A percentile compares a stretch with the other conserved stretches of the same genome.
These are phyloP conservation scores for Pestalotiopsis sp. DNA, from an alignment of 2,329 filamentous ascomycete genomes.

Conservation along the genomic window DNA sequence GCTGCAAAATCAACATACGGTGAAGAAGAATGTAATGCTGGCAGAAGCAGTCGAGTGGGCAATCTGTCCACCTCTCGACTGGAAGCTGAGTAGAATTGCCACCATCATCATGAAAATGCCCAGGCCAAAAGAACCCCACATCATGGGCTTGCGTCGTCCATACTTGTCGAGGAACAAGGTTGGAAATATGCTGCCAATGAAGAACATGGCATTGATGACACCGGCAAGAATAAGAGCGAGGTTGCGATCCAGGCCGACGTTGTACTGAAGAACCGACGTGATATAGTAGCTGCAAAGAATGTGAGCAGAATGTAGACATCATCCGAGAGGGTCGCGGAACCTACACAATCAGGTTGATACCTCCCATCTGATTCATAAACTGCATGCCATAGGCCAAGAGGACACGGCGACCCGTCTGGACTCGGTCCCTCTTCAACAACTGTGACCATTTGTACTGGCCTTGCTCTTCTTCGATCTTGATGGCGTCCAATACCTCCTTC, in stretches of 20 bases:
- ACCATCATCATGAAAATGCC: conserved; percentile 41
- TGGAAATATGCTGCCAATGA: conserved; percentile 37
- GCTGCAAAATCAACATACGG: conserved; percentile 18
- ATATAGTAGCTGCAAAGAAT: conserved; percentile 8
- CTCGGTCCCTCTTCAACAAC: conserved; percentile 44
- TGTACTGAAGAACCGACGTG: conserved; percentile 15
- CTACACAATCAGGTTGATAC: conserved; percentile 49
- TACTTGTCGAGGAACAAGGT: conserved; percentile 37
- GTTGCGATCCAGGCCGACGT: conserved; percentile 11
- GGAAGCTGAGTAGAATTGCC: conserved; percentile 32
- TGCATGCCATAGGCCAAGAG: conserved; percentile 49
- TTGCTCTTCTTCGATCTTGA: conserved; percentile 37
- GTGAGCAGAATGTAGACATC: background rate
- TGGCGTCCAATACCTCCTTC: conserved; percentile 42
- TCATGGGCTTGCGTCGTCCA: conserved; percentile 45
- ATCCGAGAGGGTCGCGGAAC: background rate
- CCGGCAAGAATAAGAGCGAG: conserved; percentile 16
- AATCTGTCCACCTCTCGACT: conserved; percentile 15
- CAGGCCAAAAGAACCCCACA: conserved; percentile 38
- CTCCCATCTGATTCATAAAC: conserved; percentile 52
- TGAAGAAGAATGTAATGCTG: conserved; percentile 40
- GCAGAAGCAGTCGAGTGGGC: conserved; percentile 22
- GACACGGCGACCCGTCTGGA: conserved; percentile 45
- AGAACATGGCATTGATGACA: conserved; percentile 20
- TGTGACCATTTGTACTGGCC: conserved; percentile 40